Evolutionary conservation across 2,329 filamentous ascomycete genomes (phyloP).

Genomic region (Trichoderma sp.): DNA sequence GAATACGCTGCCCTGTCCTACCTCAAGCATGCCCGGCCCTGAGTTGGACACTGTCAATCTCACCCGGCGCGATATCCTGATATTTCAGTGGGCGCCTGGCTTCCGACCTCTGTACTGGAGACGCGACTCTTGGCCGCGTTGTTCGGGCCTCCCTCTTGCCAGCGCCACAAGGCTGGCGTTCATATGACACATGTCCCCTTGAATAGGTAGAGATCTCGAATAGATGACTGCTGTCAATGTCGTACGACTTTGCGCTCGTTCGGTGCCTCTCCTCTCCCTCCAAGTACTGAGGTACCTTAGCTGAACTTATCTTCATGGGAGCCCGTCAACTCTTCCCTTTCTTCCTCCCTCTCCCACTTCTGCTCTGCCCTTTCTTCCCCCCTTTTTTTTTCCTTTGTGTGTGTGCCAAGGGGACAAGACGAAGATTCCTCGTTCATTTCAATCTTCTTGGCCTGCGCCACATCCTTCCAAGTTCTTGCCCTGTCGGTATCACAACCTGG

Average conservation of each 20-base stretch:
- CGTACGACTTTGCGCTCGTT: slow-evolving; percentile 15
- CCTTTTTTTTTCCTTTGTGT: neutral
- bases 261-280: slow-evolving; percentile 6
- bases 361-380: neutral
- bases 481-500: slow-evolving; percentile 2
- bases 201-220: no score
- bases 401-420: neutral
- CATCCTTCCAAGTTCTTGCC: slow-evolving; percentile 18
- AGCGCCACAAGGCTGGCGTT: neutral
- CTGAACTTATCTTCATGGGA: neutral
- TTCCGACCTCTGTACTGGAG: no score
- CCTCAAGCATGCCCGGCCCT: slow-evolving; percentile 5
- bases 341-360: neutral
- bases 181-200: neutral
- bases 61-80: neutral
- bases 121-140: slow-evolving; percentile 12
- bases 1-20: neutral
- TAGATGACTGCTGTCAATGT: neutral
- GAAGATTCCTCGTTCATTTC: neutral
- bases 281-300: neutral
- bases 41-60: neutral
- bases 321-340: neutral
- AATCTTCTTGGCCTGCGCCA: slow-evolving; percentile 19
- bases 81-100: neutral
- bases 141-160: neutral